Conservation (phyloP, 2,329 filamentous ascomycete species). For the Gnomoniopsis smithogilvyi region DNA sequence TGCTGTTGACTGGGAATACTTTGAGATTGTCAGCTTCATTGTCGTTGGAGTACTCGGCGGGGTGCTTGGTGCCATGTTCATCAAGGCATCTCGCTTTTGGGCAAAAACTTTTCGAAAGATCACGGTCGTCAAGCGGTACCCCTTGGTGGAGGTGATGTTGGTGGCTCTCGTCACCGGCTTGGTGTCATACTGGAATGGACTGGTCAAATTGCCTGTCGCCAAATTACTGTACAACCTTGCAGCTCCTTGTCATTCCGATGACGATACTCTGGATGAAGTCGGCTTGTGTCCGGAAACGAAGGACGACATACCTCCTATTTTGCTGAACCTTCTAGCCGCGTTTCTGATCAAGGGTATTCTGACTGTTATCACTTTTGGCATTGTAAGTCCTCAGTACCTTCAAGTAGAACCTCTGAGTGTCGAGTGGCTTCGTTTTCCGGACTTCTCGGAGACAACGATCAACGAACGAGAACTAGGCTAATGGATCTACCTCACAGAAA, state of each 20-base stretch:
- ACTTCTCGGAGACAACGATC: background rate
- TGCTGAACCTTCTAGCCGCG: slow-evolving; percentile 68
- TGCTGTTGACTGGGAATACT: slow-evolving; percentile 85
- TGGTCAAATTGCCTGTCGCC: slow-evolving; percentile 85
- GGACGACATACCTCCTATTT: slow-evolving; percentile 75
- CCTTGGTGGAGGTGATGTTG: slow-evolving; percentile 81
- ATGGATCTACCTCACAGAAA: slow-evolving; percentile 49
- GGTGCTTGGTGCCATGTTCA: slow-evolving; percentile 83
- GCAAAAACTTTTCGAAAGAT: slow-evolving; percentile 84
- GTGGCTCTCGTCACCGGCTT: slow-evolving; percentile 83
- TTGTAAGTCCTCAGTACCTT: slow-evolving; percentile 61
- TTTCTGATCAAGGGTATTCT: slow-evolving; percentile 88
- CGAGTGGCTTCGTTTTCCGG: background rate
- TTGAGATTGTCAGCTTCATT: slow-evolving; percentile 83
- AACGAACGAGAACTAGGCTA: background rate
- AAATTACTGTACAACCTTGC: slow-evolving; percentile 89
- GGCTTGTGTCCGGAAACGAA: slow-evolving; percentile 72
- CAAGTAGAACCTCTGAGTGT: too few species aligned
- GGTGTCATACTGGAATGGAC: slow-evolving; percentile 87
- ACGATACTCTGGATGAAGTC: slow-evolving; percentile 58
- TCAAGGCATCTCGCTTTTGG: slow-evolving; percentile 92
- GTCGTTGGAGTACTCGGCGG: slow-evolving; percentile 85
- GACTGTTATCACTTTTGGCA: slow-evolving; percentile 89
- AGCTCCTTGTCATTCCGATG: slow-evolving; percentile 76
- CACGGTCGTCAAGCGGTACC: slow-evolving; percentile 73